Evolutionary conservation across 2,329 filamentous ascomycete genomes (phyloP).

Genomic region (Chalaropsis thielavioides): DNA sequence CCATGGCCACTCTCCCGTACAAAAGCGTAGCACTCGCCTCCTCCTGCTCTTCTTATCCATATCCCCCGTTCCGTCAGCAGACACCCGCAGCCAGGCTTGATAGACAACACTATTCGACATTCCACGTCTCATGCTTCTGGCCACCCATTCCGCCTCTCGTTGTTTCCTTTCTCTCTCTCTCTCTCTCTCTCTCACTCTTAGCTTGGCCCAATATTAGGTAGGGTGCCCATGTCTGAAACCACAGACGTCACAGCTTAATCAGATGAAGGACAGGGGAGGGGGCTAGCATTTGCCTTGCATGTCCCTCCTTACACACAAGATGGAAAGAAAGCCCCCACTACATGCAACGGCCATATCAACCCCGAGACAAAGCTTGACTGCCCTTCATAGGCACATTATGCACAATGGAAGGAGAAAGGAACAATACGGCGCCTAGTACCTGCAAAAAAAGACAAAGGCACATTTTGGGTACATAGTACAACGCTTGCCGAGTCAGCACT

Average conservation of each 20-base stretch:
- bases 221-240: background rate
- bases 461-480: background rate
- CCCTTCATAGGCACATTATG: no score
- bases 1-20: background rate
- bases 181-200: background rate
- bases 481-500: background rate
- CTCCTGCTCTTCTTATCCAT: background rate
- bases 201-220: background rate
- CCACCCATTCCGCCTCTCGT: background rate
- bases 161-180: background rate
- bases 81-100: background rate
- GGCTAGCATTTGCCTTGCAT: background rate
- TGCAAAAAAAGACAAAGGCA: background rate
- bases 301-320: background rate
- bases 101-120: background rate
- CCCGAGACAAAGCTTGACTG: no score
- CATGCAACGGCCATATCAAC: background rate
- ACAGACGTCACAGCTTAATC: conserved; percentile 1
- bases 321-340: background rate
- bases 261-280: conserved; percentile 2
- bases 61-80: background rate
- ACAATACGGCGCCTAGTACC: background rate
- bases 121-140: background rate
- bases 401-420: background rate
- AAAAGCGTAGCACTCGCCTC: background rate